Conservation (phyloP, 2,329 filamentous ascomycete species). For the Aureobasidium sp. region DNA sequence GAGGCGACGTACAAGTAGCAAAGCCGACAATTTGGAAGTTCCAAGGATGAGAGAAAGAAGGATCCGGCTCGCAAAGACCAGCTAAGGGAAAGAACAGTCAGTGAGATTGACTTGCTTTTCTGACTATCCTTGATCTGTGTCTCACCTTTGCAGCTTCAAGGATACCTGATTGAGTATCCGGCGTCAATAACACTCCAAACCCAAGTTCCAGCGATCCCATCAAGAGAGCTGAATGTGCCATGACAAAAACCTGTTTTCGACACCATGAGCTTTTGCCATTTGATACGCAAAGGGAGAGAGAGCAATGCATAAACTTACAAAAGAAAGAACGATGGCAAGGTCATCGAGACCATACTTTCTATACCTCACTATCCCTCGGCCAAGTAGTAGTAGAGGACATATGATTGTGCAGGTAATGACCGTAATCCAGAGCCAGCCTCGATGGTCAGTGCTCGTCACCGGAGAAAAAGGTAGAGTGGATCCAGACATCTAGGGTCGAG, state of each 20-base stretch:
- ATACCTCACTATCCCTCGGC: background rate
- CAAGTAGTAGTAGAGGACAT: background rate
- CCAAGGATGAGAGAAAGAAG: background rate
- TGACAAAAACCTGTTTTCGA: background rate
- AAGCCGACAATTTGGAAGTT: background rate
- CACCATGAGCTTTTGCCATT: background rate
- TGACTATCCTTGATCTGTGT: background rate
- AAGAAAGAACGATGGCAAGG: background rate
- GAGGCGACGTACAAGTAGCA: background rate
- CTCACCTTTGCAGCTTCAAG: background rate
- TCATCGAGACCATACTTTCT: background rate
- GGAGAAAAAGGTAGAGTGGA: background rate
- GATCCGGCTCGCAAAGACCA: conserved; percentile 1
- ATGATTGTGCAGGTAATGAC: background rate
- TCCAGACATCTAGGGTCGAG: background rate
- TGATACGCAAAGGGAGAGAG: too few species aligned
- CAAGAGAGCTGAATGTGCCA: background rate
- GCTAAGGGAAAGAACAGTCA: background rate
- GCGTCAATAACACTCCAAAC: background rate
- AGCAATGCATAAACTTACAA: background rate
- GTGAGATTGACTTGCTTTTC: background rate
- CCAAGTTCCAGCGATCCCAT: background rate
- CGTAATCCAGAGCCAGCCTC: background rate
- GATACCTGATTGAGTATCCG: background rate
- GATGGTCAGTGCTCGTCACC: background rate